Conservation (phyloP, 2,329 filamentous ascomycete genomes). For the Penicillium hordei region DNA sequence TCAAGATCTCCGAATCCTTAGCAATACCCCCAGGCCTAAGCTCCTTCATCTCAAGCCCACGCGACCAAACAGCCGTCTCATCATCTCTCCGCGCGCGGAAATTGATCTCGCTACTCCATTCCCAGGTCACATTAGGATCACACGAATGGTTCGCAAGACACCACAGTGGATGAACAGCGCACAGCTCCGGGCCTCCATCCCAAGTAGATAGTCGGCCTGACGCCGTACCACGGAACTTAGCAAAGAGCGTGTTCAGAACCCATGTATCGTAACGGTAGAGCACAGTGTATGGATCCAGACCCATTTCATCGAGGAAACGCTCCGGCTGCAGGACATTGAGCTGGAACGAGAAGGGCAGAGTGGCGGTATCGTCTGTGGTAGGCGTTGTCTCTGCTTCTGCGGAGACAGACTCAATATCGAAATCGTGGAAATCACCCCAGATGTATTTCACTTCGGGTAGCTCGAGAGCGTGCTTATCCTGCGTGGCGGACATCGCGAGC, state of each 20-base stretch:
- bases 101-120: conserved; percentile 65
- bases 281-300: conserved; percentile 57
- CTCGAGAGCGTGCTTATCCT: conserved; percentile 58
- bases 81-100: conserved; percentile 36
- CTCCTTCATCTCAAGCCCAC: conserved; percentile 36
- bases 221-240: conserved; percentile 90
- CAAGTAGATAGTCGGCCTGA: conserved; percentile 75
- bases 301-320: conserved; percentile 64
- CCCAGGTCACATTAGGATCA: conserved; percentile 91
- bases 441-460: conserved; percentile 63
- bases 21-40: conserved; percentile 61
- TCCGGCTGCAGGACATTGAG: conserved; percentile 59
- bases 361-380: conserved; percentile 36
- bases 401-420: conserved; percentile 19
- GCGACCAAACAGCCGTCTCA: conserved; percentile 41
- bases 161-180: conserved; percentile 93
- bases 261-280: conserved; percentile 48
- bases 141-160: conserved; percentile 96
- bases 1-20: conserved; percentile 80
- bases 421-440: conserved; percentile 62
- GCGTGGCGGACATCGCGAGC: conserved; percentile 62
- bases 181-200: conserved; percentile 83
- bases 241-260: conserved; percentile 85
- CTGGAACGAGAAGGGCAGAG: conserved; percentile 61
- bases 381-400: conserved; percentile 5